A percentile compares a stretch with the other conserved stretches of the same genome.
These are phyloP conservation scores for Penicillium expansum DNA, from an alignment of 2,329 filamentous ascomycete species.

Conservation along the genomic window DNA sequence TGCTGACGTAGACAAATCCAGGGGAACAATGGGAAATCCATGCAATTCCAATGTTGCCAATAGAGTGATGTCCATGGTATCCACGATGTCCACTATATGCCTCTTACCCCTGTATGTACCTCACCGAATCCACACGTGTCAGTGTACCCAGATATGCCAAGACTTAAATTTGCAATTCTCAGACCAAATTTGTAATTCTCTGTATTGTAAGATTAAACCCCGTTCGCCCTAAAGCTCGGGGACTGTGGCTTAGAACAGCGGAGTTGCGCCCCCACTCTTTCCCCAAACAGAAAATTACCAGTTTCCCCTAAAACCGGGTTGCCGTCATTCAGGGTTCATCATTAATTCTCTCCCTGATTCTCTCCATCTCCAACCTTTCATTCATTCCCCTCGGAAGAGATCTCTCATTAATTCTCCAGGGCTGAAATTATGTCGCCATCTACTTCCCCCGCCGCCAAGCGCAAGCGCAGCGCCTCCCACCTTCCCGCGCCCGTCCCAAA, in stretches of 20 bases:
- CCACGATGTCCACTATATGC: not conserved
- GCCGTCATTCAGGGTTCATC: conserved; percentile 12
- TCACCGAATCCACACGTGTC: conserved; percentile 8
- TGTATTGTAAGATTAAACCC: conserved; percentile 5
- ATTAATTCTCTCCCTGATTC: conserved; percentile 11
- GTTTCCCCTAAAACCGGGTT: conserved; percentile 9
- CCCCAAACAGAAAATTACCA: conserved; percentile 12
- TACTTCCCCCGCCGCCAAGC: conserved; percentile 61
- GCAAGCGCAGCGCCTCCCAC: conserved; percentile 64
- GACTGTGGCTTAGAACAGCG: not conserved
- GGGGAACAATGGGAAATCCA: no score
- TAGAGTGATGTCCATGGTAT: not conserved
- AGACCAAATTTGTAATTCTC: not conserved
- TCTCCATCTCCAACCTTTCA: not conserved
- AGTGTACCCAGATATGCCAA: not conserved
- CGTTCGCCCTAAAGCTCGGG: not conserved
- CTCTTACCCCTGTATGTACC: not conserved
- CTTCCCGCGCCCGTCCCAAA: conserved; percentile 50
- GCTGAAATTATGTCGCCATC: conserved; percentile 58
- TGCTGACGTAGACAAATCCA: not conserved
- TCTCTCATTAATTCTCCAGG: conserved; percentile 8
- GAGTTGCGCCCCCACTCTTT: conserved; percentile 7
- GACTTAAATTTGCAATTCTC: not conserved
- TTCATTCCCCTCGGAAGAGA: conserved; percentile 9
- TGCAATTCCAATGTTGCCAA: not conserved